Percentiles rank a stretch among this genome's conserved stretches.
Evolutionary conservation across 2,329 filamentous ascomycete genomes (phyloP).

Genomic region (Beauveria sp.): DNA sequence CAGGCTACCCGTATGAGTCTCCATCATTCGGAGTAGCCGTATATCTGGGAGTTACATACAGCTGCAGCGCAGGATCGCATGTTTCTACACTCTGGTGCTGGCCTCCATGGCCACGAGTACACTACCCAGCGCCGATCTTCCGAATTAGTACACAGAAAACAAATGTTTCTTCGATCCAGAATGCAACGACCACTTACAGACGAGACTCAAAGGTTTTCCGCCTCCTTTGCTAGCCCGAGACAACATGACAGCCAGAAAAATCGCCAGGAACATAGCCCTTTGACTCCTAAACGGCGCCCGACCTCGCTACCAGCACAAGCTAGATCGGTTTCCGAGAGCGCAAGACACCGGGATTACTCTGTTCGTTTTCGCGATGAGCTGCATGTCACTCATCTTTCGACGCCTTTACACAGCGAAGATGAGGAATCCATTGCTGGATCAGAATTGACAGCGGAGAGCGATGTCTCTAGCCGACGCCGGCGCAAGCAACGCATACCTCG

Average conservation of each 20-base stretch:
- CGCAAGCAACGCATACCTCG: constrained; percentile 40
- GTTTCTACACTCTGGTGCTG: constrained; percentile 53
- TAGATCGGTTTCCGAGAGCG: constrained; percentile 31
- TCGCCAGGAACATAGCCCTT: background rate
- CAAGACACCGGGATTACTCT: constrained; percentile 32
- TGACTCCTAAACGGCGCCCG: background rate
- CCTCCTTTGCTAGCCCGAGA: background rate
- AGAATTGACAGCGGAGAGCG: constrained; percentile 30
- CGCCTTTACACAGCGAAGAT: constrained; percentile 38
- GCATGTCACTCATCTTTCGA: constrained; percentile 21
- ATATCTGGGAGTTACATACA: background rate
- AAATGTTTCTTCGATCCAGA: constrained; percentile 36
- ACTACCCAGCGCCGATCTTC: constrained; percentile 31
- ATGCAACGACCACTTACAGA: constrained; percentile 28
- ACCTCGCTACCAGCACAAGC: constrained; percentile 16
- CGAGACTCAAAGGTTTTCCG: constrained; percentile 15
- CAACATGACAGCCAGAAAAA: background rate
- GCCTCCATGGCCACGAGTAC: constrained; percentile 54
- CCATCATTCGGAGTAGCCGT: background rate
- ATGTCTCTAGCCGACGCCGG: constrained; percentile 28
- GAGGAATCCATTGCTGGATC: constrained; percentile 35
- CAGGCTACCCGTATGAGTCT: background rate
- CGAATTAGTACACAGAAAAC: constrained; percentile 26
- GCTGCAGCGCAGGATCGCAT: constrained; percentile 29
- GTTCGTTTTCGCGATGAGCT: constrained; percentile 40